phyloP scores from a whole-genome alignment of 768 basidiomycete genomes.

The Galerina marginata region DNA sequence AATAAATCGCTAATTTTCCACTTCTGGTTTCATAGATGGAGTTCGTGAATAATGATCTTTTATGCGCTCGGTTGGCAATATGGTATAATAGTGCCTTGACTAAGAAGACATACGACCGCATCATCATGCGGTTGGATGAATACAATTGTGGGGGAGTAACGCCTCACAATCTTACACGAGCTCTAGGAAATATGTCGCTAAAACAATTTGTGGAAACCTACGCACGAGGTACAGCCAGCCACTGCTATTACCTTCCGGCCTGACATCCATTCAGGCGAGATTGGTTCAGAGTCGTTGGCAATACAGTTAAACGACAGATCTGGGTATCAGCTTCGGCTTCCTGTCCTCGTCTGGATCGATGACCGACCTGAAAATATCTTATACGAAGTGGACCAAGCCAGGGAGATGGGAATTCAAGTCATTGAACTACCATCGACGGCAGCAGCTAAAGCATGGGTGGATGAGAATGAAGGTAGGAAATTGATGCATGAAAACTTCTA shows the following conservation, averaged over 20 bases:
- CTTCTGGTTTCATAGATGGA: no score
- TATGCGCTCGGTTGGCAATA: no score
- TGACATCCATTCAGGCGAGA: neutral
- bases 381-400: slow-evolving; percentile 20
- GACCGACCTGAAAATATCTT: slow-evolving; percentile 25
- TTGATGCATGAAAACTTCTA: neutral
- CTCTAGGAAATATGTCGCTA: slow-evolving; percentile 20
- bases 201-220: slow-evolving; percentile 15
- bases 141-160: slow-evolving; percentile 28
- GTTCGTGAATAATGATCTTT: no score
- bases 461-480: slow-evolving; percentile 27
- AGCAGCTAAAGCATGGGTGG: slow-evolving; percentile 28
- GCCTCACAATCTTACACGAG: slow-evolving; percentile 20
- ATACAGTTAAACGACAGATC: neutral
- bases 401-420: slow-evolving; percentile 22
- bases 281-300: neutral
- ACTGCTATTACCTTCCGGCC: neutral
- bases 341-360: slow-evolving; percentile 35
- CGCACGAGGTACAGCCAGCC: neutral
- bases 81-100: neutral
- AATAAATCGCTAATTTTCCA: no score
- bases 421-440: slow-evolving; percentile 33
- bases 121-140: slow-evolving; percentile 19
- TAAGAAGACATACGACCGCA: neutral
- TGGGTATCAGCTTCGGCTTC: neutral